phyloP scores from a whole-genome alignment of 2,329 filamentous ascomycete genomes.

The Knoxdaviesia proteae region DNA sequence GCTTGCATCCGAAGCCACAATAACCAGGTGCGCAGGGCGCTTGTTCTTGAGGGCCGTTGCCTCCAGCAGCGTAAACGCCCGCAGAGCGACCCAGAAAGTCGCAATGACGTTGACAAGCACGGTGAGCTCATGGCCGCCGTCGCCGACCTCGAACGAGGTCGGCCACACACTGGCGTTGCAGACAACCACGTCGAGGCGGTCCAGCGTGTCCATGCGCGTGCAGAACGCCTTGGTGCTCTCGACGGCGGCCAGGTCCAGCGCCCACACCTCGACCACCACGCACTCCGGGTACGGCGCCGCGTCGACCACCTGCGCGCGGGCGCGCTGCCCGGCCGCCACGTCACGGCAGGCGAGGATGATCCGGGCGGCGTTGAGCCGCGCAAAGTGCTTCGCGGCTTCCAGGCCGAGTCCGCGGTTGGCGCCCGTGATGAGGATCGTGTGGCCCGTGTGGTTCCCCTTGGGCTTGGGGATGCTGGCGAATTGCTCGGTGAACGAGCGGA shows the following conservation, averaged over 20 bases:
- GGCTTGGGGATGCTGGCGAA: conserved; percentile 7
- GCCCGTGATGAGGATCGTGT: conserved; percentile 17
- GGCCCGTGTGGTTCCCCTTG: conserved; percentile 9
- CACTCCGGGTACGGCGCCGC: conserved; percentile 7
- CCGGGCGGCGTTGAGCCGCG: conserved; percentile 11
- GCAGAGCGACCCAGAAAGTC: conserved; percentile 25
- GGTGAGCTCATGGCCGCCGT: conserved; percentile 21
- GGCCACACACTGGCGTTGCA: conserved; percentile 21
- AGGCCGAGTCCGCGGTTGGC: conserved; percentile 17
- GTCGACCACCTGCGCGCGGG: conserved; percentile 15
- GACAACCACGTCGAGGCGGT: conserved; percentile 21
- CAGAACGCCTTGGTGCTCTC: conserved; percentile 22
- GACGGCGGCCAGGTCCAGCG: conserved; percentile 15
- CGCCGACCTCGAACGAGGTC: conserved; percentile 12
- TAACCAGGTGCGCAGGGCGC: conserved; percentile 8
- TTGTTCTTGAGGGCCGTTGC: conserved; percentile 11
- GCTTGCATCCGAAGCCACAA: conserved; percentile 11
- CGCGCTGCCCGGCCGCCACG: conserved; percentile 8
- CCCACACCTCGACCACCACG: conserved; percentile 24
- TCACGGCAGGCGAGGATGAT: conserved; percentile 17
- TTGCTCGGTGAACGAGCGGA: too few species aligned
- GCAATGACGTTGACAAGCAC: conserved; percentile 32
- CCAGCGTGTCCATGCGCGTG: conserved; percentile 12
- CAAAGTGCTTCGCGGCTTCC: conserved; percentile 17
- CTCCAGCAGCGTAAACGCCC: conserved; percentile 29